These are phyloP conservation scores for Fusarium coffeatum DNA, from an alignment of 2,329 filamentous ascomycete genomes.

Conservation along the genomic window DNA sequence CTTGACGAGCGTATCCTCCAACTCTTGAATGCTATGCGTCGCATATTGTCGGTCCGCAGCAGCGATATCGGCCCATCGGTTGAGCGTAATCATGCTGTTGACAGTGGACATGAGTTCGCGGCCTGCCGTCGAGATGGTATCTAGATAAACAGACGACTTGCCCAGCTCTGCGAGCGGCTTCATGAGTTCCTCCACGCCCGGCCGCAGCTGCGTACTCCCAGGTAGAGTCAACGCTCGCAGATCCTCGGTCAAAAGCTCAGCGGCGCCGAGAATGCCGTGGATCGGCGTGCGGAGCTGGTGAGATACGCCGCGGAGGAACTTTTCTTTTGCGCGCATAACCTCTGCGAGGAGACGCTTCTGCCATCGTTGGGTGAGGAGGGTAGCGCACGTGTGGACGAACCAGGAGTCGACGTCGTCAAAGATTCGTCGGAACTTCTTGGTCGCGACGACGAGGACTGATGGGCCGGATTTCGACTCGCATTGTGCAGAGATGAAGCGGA, in stretches of 20 bases:
- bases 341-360: constrained; percentile 55
- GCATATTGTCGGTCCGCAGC: constrained; percentile 48
- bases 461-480: constrained; percentile 50
- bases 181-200: constrained; percentile 5
- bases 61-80: constrained; percentile 54
- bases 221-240: constrained; percentile 42
- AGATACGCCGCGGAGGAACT: constrained; percentile 58
- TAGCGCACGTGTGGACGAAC: constrained; percentile 57
- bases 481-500: constrained; percentile 54
- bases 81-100: constrained; percentile 58
- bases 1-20: constrained; percentile 31
- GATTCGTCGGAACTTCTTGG: constrained; percentile 55
- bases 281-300: constrained; percentile 62
- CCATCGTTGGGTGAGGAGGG: constrained; percentile 52
- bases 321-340: constrained; percentile 57
- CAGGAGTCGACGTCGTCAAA: constrained; percentile 61
- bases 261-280: constrained; percentile 57
- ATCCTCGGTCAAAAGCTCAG: constrained; percentile 57
- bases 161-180: neutral
- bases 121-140: constrained; percentile 55
- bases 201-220: neutral
- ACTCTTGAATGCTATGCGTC: constrained; percentile 18
- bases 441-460: constrained; percentile 54
- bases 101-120: constrained; percentile 58
- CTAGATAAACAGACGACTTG: constrained; percentile 38